A percentile compares a stretch with the other conserved stretches of the same genome.
Conservation (phyloP, 2,329 filamentous ascomycete genomes). For the Colletotrichum musae region DNA sequence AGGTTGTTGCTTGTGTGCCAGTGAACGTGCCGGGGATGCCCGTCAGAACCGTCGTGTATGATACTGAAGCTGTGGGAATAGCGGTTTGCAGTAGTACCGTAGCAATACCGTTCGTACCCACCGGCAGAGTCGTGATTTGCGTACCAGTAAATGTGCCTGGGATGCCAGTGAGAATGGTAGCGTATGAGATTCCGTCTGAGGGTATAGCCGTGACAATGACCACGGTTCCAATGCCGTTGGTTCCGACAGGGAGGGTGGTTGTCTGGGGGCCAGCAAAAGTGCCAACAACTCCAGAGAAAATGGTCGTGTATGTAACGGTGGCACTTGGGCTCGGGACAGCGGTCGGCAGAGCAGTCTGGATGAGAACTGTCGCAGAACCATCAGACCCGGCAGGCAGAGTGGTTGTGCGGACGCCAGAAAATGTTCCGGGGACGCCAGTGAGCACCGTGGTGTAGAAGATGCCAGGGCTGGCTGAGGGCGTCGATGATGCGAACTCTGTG, state of each 20-base stretch:
- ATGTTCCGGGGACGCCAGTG: conserved; percentile 9
- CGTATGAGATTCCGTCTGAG: not conserved
- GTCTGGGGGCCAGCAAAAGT: not conserved
- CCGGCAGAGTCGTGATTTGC: not conserved
- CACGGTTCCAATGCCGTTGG: conserved; percentile 13
- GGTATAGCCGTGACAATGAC: not conserved
- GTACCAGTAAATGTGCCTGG: conserved; percentile 1
- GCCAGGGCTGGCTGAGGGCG: not conserved
- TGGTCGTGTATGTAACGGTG: not conserved
- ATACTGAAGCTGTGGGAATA: not conserved
- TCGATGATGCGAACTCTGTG: not conserved
- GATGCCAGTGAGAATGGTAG: conserved; percentile 4
- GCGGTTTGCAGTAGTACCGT: conserved; percentile 18
- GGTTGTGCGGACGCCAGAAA: conserved; percentile 5
- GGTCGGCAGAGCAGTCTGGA: not conserved
- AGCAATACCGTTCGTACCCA: conserved; percentile 1
- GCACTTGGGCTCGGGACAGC: conserved; percentile 2
- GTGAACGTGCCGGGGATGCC: conserved; percentile 10
- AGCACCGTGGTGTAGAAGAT: conserved; percentile 16
- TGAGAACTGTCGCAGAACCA: too few relatives aligned
- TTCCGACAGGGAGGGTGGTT: not conserved
- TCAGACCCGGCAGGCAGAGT: conserved; percentile 16
- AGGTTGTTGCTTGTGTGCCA: conserved; percentile 6
- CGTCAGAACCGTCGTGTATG: conserved; percentile 14
- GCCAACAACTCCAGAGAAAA: conserved; percentile 1